Conservation (phyloP, 2,329 filamentous ascomycete species). For the Rutstroemia sp. region DNA sequence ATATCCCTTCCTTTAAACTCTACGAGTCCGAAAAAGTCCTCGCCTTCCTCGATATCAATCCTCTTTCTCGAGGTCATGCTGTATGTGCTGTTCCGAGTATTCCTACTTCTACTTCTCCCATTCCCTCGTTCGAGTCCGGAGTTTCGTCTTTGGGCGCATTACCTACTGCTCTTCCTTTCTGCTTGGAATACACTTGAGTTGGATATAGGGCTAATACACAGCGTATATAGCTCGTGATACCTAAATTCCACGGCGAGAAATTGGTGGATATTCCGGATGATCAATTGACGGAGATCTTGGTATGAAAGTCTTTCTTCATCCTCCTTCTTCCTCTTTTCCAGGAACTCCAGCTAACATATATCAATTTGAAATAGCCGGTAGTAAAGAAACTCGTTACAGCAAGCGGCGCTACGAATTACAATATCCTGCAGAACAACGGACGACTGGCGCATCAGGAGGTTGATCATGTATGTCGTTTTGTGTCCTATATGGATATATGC, state of each 20-base stretch:
- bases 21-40: slow-evolving; percentile 90
- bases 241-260: slow-evolving; percentile 89
- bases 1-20: slow-evolving; percentile 95
- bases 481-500: neutral
- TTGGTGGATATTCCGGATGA: slow-evolving; percentile 91
- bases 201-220: neutral
- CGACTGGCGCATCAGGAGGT: slow-evolving; percentile 85
- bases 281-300: slow-evolving; percentile 71
- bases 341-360: neutral
- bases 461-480: slow-evolving; percentile 63
- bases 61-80: slow-evolving; percentile 79
- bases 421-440: slow-evolving; percentile 95
- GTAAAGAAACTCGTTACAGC: slow-evolving; percentile 81
- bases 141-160: neutral
- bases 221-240: slow-evolving; percentile 68
- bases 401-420: slow-evolving; percentile 73
- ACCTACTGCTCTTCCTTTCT: too few relatives aligned
- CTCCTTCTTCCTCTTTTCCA: neutral
- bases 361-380: slow-evolving; percentile 48
- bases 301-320: slow-evolving; percentile 32
- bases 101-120: neutral
- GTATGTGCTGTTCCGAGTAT: slow-evolving; percentile 44
- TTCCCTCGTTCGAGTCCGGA: neutral
- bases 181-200: neutral
- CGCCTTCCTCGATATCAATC: slow-evolving; percentile 94